Base-by-base conservation (phyloP, 176 grass and related monocot genomes). In the Oryza punctata region DNA sequence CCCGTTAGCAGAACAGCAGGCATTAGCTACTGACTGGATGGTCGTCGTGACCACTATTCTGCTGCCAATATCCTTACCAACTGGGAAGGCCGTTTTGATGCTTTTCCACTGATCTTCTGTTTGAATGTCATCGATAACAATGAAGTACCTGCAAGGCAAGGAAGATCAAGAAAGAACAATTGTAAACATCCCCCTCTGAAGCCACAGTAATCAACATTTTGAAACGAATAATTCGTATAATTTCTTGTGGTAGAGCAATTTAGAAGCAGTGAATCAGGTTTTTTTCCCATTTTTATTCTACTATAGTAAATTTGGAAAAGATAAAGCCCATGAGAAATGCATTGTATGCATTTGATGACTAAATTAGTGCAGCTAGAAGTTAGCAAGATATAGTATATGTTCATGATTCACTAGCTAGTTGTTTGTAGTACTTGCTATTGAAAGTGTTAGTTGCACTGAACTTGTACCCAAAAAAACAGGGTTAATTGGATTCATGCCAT, bases 1-100 rank as follows among this genome's bases (percentile, higher is more conserved):
- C 3, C 50, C 73, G 2, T 76, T 60, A 14, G 1, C 52, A 76
- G 52, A 76, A 32, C 73, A 37, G 52, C 73, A 76, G 12, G 73
- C 29, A 61, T 76, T 76, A 76, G 73, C 73, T 61, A 76, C 30
- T 76, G 52, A 76, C 5, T 76, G 73, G 35, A 76, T 23, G 37
- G 30, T 76, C 11, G 30, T 76, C 5, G 52, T 76, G 30, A 76
- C 73, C 29, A 76, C 6, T 38, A 76, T 24, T 61, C 73, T 75
- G 5, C 72, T 75, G 72, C 72, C 21, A 32, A 75, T 29, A 75
- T 12, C 46, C 27, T 33, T 57, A 33, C 57, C 72, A 16, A 19
- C 4, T 7, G 27, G 26, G 10, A 57, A 75, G 10, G 72, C 72
- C 12, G 18, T 3, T 75, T 75, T 54, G 27, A 75, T 57, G 47